Conservation (phyloP, 2,329 filamentous ascomycete species). For the Botrytis aclada region DNA sequence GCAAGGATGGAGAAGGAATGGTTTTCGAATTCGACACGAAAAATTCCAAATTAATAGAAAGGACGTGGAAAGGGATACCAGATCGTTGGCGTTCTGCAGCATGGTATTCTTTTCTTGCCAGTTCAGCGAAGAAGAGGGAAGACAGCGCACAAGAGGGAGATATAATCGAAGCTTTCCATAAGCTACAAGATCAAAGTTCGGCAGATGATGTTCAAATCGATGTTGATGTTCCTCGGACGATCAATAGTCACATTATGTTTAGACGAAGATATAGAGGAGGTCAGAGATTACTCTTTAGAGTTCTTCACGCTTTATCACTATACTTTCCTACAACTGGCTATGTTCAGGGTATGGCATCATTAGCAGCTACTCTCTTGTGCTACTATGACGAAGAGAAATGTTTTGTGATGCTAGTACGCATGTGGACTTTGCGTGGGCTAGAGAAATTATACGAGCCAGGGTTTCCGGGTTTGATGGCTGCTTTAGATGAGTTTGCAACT, state of each 20-base stretch:
- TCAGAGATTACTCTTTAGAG: conserved; percentile 85
- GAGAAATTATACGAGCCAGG: conserved; percentile 80
- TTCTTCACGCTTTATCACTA: conserved; percentile 85
- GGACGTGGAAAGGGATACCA: conserved; percentile 97
- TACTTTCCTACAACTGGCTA: conserved; percentile 92
- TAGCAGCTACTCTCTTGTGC: conserved; percentile 88
- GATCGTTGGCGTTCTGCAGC: conserved; percentile 91
- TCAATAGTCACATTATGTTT: conserved; percentile 97
- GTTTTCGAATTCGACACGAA: conserved; percentile 76
- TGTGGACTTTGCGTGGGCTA: conserved; percentile 87
- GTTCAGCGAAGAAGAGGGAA: conserved; percentile 66
- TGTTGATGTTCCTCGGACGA: conserved; percentile 91
- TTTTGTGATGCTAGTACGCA: conserved; percentile 93
- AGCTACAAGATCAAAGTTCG: conserved; percentile 69
- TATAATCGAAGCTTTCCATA: conserved; percentile 69
- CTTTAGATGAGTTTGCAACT: conserved; percentile 78
- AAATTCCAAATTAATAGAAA: conserved; percentile 80
- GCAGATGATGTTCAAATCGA: conserved; percentile 97
- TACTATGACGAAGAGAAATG: conserved; percentile 95
- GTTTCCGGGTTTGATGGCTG: conserved; percentile 82
- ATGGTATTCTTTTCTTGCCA: conserved; percentile 88
- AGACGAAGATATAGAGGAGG: conserved; percentile 86
- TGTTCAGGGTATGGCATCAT: conserved; percentile 94
- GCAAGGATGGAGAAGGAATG: conserved; percentile 54
- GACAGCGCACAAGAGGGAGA: conserved; percentile 65